Conservation (phyloP, 768 basidiomycete species). For the Collybia mongolica region DNA sequence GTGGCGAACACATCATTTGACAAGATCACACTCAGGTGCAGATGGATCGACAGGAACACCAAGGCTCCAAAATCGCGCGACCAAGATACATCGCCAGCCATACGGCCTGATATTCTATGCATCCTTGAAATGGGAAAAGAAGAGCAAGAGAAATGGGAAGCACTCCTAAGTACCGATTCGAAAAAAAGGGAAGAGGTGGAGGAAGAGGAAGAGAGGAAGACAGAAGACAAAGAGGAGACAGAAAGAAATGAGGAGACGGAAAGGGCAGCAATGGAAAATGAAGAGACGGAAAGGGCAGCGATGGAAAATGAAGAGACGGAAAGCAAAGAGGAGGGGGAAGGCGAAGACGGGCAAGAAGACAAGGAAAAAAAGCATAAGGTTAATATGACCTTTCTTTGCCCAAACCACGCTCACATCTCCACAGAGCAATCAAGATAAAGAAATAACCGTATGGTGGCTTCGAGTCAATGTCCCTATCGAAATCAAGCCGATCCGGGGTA, state of each 20-base stretch:
- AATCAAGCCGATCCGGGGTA: neutral
- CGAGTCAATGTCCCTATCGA: constrained; percentile 6
- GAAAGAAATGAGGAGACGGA: too few species aligned
- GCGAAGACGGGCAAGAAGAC: too few species aligned
- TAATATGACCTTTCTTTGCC: neutral
- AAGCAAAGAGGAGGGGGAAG: too few species aligned
- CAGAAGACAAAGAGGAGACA: neutral
- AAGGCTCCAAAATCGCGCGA: too few species aligned
- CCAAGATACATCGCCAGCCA: too few species aligned
- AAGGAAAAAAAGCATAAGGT: too few species aligned
- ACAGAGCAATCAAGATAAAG: neutral
- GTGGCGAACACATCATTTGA: neutral
- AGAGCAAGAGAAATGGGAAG: too few species aligned
- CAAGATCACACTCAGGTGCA: neutral
- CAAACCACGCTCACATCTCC: too few species aligned
- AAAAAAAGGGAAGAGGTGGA: too few species aligned
- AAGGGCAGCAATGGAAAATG: neutral
- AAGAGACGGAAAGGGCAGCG: neutral
- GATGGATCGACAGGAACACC: too few species aligned
- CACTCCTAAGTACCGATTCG: neutral
- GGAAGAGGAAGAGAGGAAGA: neutral
- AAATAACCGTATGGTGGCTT: constrained; percentile 4
- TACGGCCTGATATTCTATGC: too few species aligned
- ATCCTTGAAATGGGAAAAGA: too few species aligned
- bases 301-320: neutral